A percentile compares a stretch with the other conserved stretches of the same genome.
Conservation (phyloP, 129 eudicot species). For the Gnaphalium uliginosum region DNA sequence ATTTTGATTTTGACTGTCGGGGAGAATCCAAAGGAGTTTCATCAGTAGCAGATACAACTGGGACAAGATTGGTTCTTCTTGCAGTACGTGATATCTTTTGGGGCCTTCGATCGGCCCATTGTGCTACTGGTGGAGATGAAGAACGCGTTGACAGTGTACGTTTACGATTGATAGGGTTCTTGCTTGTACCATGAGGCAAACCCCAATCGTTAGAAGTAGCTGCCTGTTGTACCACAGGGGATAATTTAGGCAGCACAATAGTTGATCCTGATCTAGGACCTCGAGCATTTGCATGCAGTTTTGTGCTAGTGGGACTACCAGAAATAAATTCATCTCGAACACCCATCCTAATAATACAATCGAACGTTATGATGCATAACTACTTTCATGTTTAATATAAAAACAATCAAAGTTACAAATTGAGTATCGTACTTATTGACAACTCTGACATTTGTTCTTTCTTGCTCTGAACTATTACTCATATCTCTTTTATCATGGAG, state of each 20-base stretch:
- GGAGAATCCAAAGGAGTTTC: slow-evolving; percentile 61
- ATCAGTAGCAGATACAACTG: slow-evolving; percentile 57
- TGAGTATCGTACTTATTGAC: slow-evolving; percentile 56
- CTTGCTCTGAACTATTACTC: slow-evolving; percentile 52
- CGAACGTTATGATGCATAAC: neutral
- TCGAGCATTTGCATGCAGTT: slow-evolving; percentile 54
- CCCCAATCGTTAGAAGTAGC: slow-evolving; percentile 69
- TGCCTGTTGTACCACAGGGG: slow-evolving; percentile 50
- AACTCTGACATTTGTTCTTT: slow-evolving; percentile 57
- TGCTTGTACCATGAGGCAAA: slow-evolving; percentile 53
- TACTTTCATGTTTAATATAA: neutral
- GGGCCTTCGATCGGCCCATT: slow-evolving; percentile 81
- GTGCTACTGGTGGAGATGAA: slow-evolving; percentile 83
- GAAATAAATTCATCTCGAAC: slow-evolving; percentile 63
- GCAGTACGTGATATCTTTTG: slow-evolving; percentile 87
- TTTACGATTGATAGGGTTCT: slow-evolving; percentile 54
- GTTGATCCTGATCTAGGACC: slow-evolving; percentile 62
- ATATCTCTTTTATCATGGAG: slow-evolving; percentile 66
- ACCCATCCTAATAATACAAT: slow-evolving; percentile 40
- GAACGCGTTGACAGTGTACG: slow-evolving; percentile 65
- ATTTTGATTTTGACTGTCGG: slow-evolving; percentile 54
- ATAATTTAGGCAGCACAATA: slow-evolving; percentile 46
- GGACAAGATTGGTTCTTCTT: slow-evolving; percentile 70
- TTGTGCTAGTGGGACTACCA: slow-evolving; percentile 60
- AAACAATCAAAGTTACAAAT: neutral